Evolutionary conservation across 345 rosid species (phyloP).

Genomic region (Cardiospermum halicacabum): DNA sequence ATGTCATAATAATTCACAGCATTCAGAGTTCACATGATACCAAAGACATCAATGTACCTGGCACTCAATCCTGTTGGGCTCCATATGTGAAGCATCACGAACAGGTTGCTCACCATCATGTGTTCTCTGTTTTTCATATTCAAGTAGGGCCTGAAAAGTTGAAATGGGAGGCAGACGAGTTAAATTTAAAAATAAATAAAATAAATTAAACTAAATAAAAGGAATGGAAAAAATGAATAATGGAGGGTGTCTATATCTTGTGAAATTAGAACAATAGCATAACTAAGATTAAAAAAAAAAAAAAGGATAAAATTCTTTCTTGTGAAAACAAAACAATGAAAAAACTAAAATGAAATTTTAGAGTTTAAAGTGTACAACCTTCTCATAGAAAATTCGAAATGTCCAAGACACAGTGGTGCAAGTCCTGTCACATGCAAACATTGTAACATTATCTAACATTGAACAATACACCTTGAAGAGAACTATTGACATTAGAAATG

Average conservation of each 20-base stretch:
- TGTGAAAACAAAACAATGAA: background rate
- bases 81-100: conserved; percentile 30
- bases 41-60: conserved; percentile 34
- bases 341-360: conserved; percentile 3
- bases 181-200: no score
- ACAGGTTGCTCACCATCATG: conserved; percentile 45
- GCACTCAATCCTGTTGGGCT: conserved; percentile 39
- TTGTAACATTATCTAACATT: background rate
- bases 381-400: conserved; percentile 64
- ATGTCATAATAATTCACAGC: conserved; percentile 6
- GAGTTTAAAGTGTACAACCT: conserved; percentile 36
- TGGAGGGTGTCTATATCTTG: no score
- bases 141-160: conserved; percentile 47
- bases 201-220: no score
- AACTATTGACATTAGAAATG: background rate
- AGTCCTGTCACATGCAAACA: conserved; percentile 37
- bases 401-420: conserved; percentile 81
- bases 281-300: no score
- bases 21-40: background rate
- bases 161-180: background rate
- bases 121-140: conserved; percentile 56
- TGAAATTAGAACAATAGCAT: no score
- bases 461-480: background rate
- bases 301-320: background rate
- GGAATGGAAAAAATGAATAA: no score